Evolutionary conservation across 2,329 filamentous ascomycete genomes (phyloP), one percentile per base, ranked within the genome.

Genomic region (Penicillium sp.): DNA sequence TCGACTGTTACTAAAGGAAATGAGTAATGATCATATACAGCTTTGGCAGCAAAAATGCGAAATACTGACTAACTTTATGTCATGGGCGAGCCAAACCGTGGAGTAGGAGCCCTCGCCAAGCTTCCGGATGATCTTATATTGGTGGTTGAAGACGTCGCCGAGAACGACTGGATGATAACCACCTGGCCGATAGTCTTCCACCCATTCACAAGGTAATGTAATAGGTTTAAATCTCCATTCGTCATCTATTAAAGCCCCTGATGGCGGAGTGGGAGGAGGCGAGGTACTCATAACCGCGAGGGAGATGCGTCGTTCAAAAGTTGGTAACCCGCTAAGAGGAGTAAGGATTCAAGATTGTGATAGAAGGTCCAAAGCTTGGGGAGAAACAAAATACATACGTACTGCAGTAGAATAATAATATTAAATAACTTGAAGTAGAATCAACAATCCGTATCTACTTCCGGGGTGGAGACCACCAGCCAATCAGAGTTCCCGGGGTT

Each of bases 71-170:
- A n/a, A n/a, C 62, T 58, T 48, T 14, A 56, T 50, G 53, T 72
- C 63, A 16, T 54, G 57, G 51, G 72, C 72, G 25, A 76, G 67
- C 75, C 72, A 77, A 48, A 76, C 70, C 10, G 71, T 77, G 25
- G 73, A 72, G 53, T 61, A 75, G 11, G 68, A 68, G 31, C 75
- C 74, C 3, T 66, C 68, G 13, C 74, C 74, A 9, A 77, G 65
- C 61, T 77, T 77, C 49, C 73, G 67, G 42, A 74, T 60, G 31
- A 76, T 62, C 42, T 64, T 64, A 54, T 77, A 77, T 39, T 70
- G 67, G 22, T 61, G 64, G 43, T 66, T 52, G 52, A 75, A 73
- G 7, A 58, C 30, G 33, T 77, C 71, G 22, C 71, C 72, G 10
- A 77, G 59, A 9, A 58, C 52, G 11, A 73, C 64, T 4, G 75